These are phyloP conservation scores for Avena eriantha DNA, from an alignment of 176 grass and related monocot species.

Conservation along the genomic window DNA sequence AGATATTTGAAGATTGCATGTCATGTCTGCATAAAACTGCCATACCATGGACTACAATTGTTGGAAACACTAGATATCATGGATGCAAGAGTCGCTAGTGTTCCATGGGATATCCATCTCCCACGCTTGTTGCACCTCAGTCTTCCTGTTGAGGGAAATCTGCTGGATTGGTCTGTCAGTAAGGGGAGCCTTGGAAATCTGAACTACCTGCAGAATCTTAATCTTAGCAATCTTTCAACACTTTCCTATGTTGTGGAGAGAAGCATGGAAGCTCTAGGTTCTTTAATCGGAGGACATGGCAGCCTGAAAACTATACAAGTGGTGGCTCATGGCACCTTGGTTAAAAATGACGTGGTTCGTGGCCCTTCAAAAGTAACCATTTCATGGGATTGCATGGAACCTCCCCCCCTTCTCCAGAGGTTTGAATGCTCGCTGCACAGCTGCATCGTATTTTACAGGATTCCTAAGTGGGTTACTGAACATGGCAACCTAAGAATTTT, in stretches of 20 bases:
- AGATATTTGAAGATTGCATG: slow-evolving; percentile 5
- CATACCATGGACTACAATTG: neutral
- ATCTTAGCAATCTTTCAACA: neutral
- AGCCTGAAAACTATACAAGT: neutral
- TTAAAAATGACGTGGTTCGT: rapidly evolving
- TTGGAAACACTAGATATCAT: neutral
- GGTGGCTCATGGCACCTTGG: too few relatives aligned
- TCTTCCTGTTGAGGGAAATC: neutral
- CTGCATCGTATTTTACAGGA: neutral
- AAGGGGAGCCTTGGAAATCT: neutral
- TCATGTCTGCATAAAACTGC: neutral
- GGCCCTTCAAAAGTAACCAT: neutral
- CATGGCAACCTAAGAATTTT: neutral
- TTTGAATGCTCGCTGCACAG: neutral
- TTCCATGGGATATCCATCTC: neutral
- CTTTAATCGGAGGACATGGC: neutral
- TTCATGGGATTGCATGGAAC: neutral
- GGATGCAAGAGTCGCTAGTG: neutral
- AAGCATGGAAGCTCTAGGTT: neutral
- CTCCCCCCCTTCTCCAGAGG: neutral
- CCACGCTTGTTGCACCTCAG: neutral
- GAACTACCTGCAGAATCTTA: neutral
- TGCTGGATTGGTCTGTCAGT: too few relatives aligned
- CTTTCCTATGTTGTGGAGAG: neutral
- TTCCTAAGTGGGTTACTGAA: neutral